phyloP scores from a whole-genome alignment of 768 basidiomycete species.

The Gloeophyllum trabeum region DNA sequence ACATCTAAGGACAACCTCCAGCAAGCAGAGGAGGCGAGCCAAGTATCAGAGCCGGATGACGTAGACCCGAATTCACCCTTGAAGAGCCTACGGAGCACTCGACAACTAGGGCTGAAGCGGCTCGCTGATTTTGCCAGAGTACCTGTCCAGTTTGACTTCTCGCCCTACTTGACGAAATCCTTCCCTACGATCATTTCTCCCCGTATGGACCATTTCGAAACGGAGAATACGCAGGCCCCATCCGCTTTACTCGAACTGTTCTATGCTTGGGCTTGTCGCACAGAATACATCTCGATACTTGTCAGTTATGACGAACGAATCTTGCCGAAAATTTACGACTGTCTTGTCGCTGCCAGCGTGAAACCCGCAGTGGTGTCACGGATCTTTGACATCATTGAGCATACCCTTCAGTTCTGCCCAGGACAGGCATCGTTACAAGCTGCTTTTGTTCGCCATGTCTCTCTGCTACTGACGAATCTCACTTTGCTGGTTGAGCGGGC shows the following conservation, averaged over 20 bases:
- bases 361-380: slow-evolving; percentile 74
- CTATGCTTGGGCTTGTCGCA: slow-evolving; percentile 57
- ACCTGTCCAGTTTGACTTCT: slow-evolving; percentile 64
- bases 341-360: slow-evolving; percentile 73
- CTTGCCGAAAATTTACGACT: slow-evolving; percentile 72
- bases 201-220: slow-evolving; percentile 60
- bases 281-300: slow-evolving; percentile 49
- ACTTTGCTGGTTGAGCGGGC: slow-evolving; percentile 55
- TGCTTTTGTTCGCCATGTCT: slow-evolving; percentile 55
- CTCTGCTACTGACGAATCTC: slow-evolving; percentile 60
- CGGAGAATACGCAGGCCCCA: slow-evolving; percentile 87
- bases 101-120: slow-evolving; percentile 79
- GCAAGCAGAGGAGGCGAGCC: slow-evolving; percentile 11
- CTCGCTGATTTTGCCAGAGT: slow-evolving; percentile 81
- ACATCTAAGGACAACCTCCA: slow-evolving; percentile 14
- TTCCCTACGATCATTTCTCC: slow-evolving; percentile 75
- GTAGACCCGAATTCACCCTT: slow-evolving; percentile 16
- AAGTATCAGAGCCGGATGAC: slow-evolving; percentile 18
- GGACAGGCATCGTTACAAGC: slow-evolving; percentile 42
- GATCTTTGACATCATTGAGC: slow-evolving; percentile 80
- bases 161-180: slow-evolving; percentile 51
- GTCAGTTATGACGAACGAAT: slow-evolving; percentile 57
- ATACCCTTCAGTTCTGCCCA: slow-evolving; percentile 44
- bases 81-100: slow-evolving; percentile 46
- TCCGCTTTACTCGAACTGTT: slow-evolving; percentile 84